Evolutionary conservation across 2,329 filamentous ascomycete species (phyloP).

Genomic region (Neophaeococcomyces mojaviensis): DNA sequence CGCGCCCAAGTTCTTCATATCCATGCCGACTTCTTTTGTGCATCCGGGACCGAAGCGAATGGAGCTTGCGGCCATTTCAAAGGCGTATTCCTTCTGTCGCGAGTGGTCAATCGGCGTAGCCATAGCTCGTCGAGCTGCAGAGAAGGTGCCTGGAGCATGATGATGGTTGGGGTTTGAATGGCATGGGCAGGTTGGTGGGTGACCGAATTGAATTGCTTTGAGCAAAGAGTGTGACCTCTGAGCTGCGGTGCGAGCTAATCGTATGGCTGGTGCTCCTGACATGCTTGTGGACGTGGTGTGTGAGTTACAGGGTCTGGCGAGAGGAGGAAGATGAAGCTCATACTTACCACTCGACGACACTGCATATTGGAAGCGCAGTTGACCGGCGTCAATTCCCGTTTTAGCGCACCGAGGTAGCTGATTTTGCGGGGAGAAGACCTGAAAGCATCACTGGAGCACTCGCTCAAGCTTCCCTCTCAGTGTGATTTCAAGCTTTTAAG

Average conservation of each 20-base stretch:
- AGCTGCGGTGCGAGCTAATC: conserved; percentile 40
- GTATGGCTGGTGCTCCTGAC: conserved; percentile 35
- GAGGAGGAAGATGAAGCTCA: neutral
- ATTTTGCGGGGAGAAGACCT: conserved; percentile 7
- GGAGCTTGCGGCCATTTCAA: conserved; percentile 93
- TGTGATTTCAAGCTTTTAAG: too few species aligned
- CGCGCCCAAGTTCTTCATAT: conserved; percentile 82
- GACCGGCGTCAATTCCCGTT: neutral
- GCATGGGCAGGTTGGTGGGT: conserved; percentile 82
- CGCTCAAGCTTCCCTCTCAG: neutral
- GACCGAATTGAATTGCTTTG: conserved; percentile 82
- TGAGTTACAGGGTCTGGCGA: neutral
- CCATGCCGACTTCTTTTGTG: conserved; percentile 96
- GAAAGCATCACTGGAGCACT: neutral
- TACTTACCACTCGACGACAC: neutral
- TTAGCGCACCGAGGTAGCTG: conserved; percentile 3
- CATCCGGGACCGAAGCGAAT: conserved; percentile 91
- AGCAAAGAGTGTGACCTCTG: conserved; percentile 54
- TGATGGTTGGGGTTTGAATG: conserved; percentile 82
- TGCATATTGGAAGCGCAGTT: neutral
- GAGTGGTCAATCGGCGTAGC: conserved; percentile 69
- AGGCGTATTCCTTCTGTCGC: conserved; percentile 88
- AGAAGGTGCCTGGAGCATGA: conserved; percentile 38
- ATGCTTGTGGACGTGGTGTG: conserved; percentile 4
- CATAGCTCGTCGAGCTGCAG: conserved; percentile 53